These are phyloP conservation scores for Cytospora chrysosperma DNA, from an alignment of 2,329 filamentous ascomycete genomes.

Conservation along the genomic window DNA sequence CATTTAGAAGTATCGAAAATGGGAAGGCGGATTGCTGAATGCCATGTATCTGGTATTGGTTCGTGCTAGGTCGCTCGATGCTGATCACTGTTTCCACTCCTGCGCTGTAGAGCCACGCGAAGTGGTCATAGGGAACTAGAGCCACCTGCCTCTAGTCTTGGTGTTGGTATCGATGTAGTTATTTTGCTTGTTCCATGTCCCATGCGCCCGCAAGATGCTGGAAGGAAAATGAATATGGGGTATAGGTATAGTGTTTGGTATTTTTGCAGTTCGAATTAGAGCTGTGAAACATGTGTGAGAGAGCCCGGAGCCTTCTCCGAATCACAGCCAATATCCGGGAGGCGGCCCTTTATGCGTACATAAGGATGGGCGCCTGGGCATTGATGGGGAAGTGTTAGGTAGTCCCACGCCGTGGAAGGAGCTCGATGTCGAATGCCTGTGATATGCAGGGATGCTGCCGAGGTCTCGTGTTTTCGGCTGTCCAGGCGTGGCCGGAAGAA, in stretches of 20 bases:
- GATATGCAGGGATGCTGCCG: neutral
- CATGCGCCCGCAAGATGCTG: slow-evolving; percentile 23
- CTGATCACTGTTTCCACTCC: neutral
- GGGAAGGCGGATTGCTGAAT: neutral
- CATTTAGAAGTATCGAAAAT: neutral
- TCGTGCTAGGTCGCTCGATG: neutral
- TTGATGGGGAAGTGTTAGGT: neutral
- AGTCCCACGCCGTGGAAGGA: neutral
- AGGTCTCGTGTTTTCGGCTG: neutral
- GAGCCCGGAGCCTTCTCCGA: neutral
- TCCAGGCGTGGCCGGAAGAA: neutral
- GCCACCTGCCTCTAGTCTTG: neutral
- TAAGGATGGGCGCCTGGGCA: neutral
- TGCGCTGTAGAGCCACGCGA: neutral
- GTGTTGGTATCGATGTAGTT: slow-evolving; percentile 14
- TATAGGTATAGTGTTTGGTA: slow-evolving; percentile 16
- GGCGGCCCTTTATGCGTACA: neutral
- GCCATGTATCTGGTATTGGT: neutral
- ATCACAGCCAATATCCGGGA: slow-evolving; percentile 9
- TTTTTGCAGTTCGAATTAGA: neutral
- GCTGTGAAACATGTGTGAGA: neutral
- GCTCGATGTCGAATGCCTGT: neutral
- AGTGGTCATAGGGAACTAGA: neutral
- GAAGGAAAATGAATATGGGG: slow-evolving; percentile 17
- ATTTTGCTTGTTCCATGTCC: slow-evolving; percentile 19